These are phyloP conservation scores for Blastomyces silverae DNA, from an alignment of 2,329 filamentous ascomycete genomes.

Conservation along the genomic window DNA sequence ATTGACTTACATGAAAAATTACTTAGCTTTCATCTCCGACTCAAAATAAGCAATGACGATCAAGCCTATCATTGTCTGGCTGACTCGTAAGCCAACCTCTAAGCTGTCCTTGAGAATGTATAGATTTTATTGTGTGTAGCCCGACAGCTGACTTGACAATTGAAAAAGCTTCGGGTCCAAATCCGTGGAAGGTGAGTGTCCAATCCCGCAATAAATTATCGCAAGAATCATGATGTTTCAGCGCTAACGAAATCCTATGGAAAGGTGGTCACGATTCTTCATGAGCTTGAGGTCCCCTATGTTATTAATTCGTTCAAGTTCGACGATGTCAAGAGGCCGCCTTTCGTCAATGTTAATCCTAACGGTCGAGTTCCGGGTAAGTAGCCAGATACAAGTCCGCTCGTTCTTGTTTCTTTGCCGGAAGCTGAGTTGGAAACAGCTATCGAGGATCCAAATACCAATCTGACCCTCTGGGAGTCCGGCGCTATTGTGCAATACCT, in stretches of 20 bases:
- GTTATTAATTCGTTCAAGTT: slow-evolving; percentile 4
- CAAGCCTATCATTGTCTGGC: background rate
- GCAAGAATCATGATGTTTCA: background rate
- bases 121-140: background rate
- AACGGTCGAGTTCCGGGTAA: slow-evolving; percentile 38
- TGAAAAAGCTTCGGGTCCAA: background rate
- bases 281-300: slow-evolving; percentile 10
- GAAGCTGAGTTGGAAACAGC: slow-evolving; percentile 17
- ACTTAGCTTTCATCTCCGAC: background rate
- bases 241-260: background rate
- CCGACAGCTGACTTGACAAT: background rate
- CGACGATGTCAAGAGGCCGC: slow-evolving; percentile 11
- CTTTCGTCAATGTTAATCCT: slow-evolving; percentile 40
- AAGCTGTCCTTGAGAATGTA: background rate
- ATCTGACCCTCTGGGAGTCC: slow-evolving; percentile 35
- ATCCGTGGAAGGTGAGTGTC: slow-evolving; percentile 2
- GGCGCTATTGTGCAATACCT: slow-evolving; percentile 37
- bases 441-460: slow-evolving; percentile 36
- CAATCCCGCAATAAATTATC: background rate
- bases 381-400: background rate
- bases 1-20: background rate
- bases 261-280: slow-evolving; percentile 8
- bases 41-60: background rate
- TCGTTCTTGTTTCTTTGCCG: background rate
- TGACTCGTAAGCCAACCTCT: background rate